Evolutionary conservation across 2,329 filamentous ascomycete species (phyloP).

Genomic region (Penicillium sp.): DNA sequence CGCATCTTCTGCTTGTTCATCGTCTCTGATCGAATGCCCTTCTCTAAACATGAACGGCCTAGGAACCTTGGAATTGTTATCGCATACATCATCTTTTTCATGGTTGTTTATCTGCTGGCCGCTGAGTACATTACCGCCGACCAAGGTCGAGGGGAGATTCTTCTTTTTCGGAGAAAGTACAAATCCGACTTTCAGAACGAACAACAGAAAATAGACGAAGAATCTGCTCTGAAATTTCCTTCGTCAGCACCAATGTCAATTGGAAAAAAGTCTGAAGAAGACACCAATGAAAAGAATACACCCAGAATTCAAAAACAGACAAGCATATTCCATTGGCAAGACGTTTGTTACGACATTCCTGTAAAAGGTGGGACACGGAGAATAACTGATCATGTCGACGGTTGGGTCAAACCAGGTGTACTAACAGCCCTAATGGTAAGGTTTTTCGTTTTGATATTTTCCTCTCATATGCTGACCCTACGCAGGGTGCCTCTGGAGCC

Average conservation of each 20-base stretch:
- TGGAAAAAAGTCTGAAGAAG: neutral
- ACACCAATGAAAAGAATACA: neutral
- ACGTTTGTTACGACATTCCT: conserved; percentile 73
- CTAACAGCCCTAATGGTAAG: conserved; percentile 75
- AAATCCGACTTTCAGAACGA: conserved; percentile 39
- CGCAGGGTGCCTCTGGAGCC: conserved; percentile 68
- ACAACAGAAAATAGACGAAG: conserved; percentile 15
- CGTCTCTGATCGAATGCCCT: neutral
- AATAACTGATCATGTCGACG: conserved; percentile 78
- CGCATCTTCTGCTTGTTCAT: too few species aligned
- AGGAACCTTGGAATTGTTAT: conserved; percentile 64
- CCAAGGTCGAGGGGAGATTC: conserved; percentile 68
- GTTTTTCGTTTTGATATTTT: neutral
- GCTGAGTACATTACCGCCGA: conserved; percentile 51
- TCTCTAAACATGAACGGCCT: neutral
- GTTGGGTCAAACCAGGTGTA: conserved; percentile 89
- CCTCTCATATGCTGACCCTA: neutral
- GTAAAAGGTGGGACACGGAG: conserved; percentile 70
- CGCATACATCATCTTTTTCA: conserved; percentile 58
- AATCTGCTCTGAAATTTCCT: conserved; percentile 16
- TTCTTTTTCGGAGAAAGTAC: conserved; percentile 56
- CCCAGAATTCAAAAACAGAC: conserved; percentile 55
- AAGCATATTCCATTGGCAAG: conserved; percentile 77
- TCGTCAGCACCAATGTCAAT: conserved; percentile 3
- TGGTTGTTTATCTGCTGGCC: conserved; percentile 54